These are phyloP conservation scores for Aspergillus fumigatus DNA, from an alignment of 2,329 filamentous ascomycete species.

Conservation along the genomic window DNA sequence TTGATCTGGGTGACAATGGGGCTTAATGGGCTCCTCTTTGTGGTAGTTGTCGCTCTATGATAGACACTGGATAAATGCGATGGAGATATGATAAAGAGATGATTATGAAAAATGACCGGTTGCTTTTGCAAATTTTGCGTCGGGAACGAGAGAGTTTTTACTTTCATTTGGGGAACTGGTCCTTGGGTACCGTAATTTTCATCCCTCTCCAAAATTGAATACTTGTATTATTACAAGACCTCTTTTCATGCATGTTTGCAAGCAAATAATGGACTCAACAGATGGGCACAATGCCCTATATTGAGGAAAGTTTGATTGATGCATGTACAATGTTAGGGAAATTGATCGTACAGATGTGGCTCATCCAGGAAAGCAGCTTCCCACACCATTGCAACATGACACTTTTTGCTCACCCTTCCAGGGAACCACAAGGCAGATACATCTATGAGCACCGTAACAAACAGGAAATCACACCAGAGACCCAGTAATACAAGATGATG, in stretches of 20 bases:
- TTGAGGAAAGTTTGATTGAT: neutral
- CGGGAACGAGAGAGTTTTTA: neutral
- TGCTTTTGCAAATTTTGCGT: constrained; percentile 12
- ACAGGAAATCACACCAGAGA: constrained; percentile 19
- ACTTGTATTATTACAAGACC: neutral
- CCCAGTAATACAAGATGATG: constrained; percentile 35
- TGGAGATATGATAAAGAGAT: neutral
- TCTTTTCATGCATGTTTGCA: neutral
- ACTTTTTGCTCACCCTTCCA: constrained; percentile 8
- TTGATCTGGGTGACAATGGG: neutral
- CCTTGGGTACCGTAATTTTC: constrained; percentile 3
- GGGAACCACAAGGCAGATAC: constrained; percentile 16
- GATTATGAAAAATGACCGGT: constrained; percentile 11
- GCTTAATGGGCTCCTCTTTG: neutral
- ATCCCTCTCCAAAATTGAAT: neutral
- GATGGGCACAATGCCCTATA: neutral
- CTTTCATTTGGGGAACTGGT: constrained; percentile 2
- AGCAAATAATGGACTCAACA: neutral
- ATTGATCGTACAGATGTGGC: constrained; percentile 5
- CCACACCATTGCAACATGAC: constrained; percentile 17
- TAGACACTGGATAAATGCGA: neutral
- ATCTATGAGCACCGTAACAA: constrained; percentile 21
- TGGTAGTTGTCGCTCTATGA: neutral
- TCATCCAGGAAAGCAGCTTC: constrained; percentile 5
- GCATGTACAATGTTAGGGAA: constrained; percentile 5